Base-by-base conservation (phyloP, 2,329 filamentous ascomycete genomes). In the Ophiosphaerella korrae region DNA sequence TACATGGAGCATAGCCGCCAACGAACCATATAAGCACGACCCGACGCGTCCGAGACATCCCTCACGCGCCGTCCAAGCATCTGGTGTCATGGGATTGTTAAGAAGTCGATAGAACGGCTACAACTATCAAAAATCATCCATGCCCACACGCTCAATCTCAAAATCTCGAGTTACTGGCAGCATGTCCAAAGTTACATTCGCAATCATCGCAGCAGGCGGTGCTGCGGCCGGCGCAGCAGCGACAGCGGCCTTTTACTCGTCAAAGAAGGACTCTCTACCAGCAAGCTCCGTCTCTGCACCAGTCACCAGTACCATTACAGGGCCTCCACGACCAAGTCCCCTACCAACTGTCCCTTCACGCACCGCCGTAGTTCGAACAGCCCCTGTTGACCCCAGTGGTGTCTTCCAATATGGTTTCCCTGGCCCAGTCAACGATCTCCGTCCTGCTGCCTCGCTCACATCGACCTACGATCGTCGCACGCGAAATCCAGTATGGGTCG, bases 391-490 rank as follows among this genome's bases (percentile, higher is more conserved):
- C 54, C 79, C 79, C 16, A 75, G 74, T 34, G 79, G 79, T 41
- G 68, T 82, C 62, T 81, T 81, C 63, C 77, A 81, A 66, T 82
- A 82, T 66, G 79, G 94, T 66, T 97, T 97, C 76, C 93, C 94
- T 0, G 94, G 94, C 51, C 94, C 94, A 29, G 79, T 96, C 34
- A 82, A 88, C 66, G 94, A 99, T 75, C 81, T 96, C 37, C 87
- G 92, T 48, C 83, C 82, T 48, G 88, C 91, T 33, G 79, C 85
- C 23, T 89, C 90, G 31, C 83, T 97, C 46, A 83, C 92, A 59
- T 96, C 92, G 29, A 87, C 89, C 64, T 99, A 88, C 82, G 93
- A 99, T 77, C 90, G 94, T 24, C 88, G 90, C 55, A 88, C 86
- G 37, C 86, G 92, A 70, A 99, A 99, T 77, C 94, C 94, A 26